Conservation (phyloP, 148 eudicot genomes). For the Polygonum maritimum region DNA sequence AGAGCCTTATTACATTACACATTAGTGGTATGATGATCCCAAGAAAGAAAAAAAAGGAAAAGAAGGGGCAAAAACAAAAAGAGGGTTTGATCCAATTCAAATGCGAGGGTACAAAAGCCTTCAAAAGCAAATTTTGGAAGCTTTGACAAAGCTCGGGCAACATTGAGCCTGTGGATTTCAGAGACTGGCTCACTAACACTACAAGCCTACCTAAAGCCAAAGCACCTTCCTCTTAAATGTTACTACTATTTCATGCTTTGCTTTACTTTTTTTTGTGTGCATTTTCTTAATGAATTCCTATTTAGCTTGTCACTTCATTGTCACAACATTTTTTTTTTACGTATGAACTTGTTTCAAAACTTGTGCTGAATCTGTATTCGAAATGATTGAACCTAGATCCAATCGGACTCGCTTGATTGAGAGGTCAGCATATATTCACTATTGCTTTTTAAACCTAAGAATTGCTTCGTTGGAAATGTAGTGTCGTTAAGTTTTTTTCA, state of each 20-base stretch:
- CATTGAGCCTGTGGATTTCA: background rate
- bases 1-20: background rate
- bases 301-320: background rate
- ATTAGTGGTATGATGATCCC: constrained; percentile 2
- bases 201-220: constrained; percentile 7
- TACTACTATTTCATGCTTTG: background rate
- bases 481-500: background rate
- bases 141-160: constrained; percentile 1
- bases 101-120: background rate
- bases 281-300: background rate
- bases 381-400: no score
- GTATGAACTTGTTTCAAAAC: no score
- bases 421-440: no score
- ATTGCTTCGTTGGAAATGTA: no score
- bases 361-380: no score
- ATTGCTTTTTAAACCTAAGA: no score
- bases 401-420: no score
- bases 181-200: background rate
- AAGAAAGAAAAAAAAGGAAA: background rate
- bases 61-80: no score
- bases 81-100: background rate
- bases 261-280: background rate
- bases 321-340: background rate
- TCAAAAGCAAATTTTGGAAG: constrained; percentile 2
- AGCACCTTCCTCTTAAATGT: background rate